Evolutionary conservation across 805 yeast species (phyloP).

Genomic region (Sporopachydermia lactativora): DNA sequence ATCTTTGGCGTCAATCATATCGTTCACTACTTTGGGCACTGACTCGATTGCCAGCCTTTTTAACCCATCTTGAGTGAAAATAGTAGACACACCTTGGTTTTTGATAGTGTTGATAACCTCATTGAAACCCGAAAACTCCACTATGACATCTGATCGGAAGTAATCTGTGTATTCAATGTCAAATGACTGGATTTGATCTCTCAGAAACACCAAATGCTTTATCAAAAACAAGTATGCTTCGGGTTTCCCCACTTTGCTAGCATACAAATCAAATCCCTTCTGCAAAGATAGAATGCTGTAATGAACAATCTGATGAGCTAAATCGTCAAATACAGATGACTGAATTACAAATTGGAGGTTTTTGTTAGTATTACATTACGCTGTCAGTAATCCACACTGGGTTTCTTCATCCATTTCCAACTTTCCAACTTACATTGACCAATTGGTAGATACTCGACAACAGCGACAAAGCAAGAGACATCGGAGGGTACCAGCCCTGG

Average conservation of each 20-base stretch:
- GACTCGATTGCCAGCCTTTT: constrained; percentile 45
- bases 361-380: too few relatives aligned
- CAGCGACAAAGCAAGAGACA: constrained; percentile 51
- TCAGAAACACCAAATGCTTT: constrained; percentile 56
- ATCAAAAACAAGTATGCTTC: constrained; percentile 58
- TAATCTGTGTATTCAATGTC: constrained; percentile 55
- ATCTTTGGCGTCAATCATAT: constrained; percentile 63
- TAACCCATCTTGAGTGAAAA: constrained; percentile 19
- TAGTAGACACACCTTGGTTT: constrained; percentile 11
- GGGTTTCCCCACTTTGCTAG: constrained; percentile 29
- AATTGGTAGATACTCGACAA: constrained; percentile 70
- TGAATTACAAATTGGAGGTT: too few relatives aligned
- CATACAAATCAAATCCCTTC: constrained; percentile 33
- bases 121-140: constrained; percentile 70
- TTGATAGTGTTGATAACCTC: constrained; percentile 32
- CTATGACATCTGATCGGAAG: constrained; percentile 45
- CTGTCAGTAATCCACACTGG: too few relatives aligned
- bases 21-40: constrained; percentile 67
- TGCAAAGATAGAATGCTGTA: constrained; percentile 53
- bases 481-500: constrained; percentile 52
- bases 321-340: constrained; percentile 59
- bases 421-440: constrained; percentile 41
- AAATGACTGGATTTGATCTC: constrained; percentile 55
- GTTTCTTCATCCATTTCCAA: too few relatives aligned
- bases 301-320: constrained; percentile 80